phyloP scores from a whole-genome alignment of 202 grass and related monocot genomes.

The Schoenoplectus triqueter region DNA sequence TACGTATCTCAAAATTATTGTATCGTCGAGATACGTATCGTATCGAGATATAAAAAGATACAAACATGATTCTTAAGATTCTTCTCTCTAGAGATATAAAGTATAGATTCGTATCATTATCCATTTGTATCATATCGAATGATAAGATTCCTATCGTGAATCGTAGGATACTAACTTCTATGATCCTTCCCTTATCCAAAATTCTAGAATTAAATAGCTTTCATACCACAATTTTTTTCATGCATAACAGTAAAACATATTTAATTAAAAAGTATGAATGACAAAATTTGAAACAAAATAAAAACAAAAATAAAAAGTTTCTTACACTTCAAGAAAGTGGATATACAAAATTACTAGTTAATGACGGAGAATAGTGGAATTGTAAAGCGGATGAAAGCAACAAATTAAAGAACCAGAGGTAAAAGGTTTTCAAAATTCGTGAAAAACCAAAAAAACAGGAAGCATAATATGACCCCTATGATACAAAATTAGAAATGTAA shows the following conservation, averaged over 20 bases:
- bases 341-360: not conserved
- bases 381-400: not conserved
- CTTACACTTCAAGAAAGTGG: not conserved
- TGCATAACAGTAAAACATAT: constrained; percentile 18
- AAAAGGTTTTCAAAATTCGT: not conserved
- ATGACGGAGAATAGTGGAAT: not conserved
- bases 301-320: not conserved
- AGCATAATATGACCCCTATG: not conserved
- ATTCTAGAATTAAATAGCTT: constrained; percentile 5
- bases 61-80: too few species aligned
- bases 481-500: constrained; percentile 2
- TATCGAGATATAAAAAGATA: too few species aligned
- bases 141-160: too few species aligned
- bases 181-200: not conserved
- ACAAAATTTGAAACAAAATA: not conserved
- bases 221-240: constrained; percentile 5
- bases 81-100: too few species aligned
- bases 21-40: too few species aligned
- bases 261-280: not conserved
- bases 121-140: too few species aligned
- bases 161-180: too few species aligned
- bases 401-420: not conserved
- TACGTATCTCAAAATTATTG: too few species aligned
- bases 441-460: constrained; percentile 6
- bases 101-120: too few species aligned